Base-by-base conservation (phyloP, 495 filamentous ascomycete genomes). In the Penicillium waksmanii region DNA sequence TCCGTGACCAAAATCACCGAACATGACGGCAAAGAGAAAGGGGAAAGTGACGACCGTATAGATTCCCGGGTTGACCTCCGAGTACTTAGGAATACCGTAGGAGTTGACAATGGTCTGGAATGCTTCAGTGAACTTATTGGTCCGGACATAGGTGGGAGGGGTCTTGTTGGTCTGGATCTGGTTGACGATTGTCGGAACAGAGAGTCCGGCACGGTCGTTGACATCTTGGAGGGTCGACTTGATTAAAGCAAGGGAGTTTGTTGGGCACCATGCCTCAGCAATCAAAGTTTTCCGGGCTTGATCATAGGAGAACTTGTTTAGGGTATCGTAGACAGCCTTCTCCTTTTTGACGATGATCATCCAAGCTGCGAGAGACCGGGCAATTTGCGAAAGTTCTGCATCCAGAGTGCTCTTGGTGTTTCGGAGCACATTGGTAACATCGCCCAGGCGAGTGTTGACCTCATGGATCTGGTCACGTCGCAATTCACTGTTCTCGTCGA, bases 101-200 rank as follows among this genome's bases (percentile, higher is more conserved):
- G 96, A 94, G 66, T 98, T 92, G 74, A 99, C 92, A 65, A 99
- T 99, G 21, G 96, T 99, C 73, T 99, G 95, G 81, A 99, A 99
- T 17, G 85, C 95, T 65, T 96, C 88, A 4, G 96, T 98, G 71
- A 99, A 99, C 74, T 93, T 96, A 80, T 97, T 99, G 40, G 92
- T 97, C 71, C 93, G 91, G 69, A 96, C 85, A 73, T 93, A 97
- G 0, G 95, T 99, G 2, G 95, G 95, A 35, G 95, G 95, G 11
- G 91, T 97, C 80, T 96, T 98, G 77, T 91, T 93, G 50, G 95
- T 98, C 54, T 83, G 86, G 69, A 99, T 95, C 75, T 96, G 92
- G 67, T 97, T 97, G 78, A 99, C 91, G 69, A 99, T 97, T 58
- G 93, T 96, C 15, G 96, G 94, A 21, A 97, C 93, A 46, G 92